Conservation (phyloP, 2,329 filamentous ascomycete genomes). For the Immersiporthe knoxdaviesiana region DNA sequence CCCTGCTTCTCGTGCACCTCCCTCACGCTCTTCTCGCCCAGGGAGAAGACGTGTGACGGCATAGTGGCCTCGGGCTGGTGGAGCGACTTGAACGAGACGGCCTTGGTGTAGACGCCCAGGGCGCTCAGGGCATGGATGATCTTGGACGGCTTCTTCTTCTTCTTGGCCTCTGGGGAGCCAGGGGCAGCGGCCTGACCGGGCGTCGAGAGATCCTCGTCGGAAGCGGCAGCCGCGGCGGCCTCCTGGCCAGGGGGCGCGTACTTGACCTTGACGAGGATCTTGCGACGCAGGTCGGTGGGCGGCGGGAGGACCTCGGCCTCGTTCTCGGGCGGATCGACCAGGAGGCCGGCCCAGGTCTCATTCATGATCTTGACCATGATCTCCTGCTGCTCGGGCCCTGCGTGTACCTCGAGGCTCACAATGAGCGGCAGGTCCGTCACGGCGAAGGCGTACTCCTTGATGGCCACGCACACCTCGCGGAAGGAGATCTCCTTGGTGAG, state of each 20-base stretch:
- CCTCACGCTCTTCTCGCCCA: slow-evolving; percentile 67
- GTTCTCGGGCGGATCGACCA: slow-evolving; percentile 61
- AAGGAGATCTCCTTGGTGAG: slow-evolving; percentile 88
- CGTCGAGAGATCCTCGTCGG: slow-evolving; percentile 34
- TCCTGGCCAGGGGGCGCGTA: slow-evolving; percentile 54
- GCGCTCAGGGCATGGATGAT: slow-evolving; percentile 75
- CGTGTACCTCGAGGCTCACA: slow-evolving; percentile 92
- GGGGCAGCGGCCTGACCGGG: slow-evolving; percentile 44
- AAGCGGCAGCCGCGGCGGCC: slow-evolving; percentile 35
- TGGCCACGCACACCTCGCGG: slow-evolving; percentile 79
- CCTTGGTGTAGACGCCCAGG: slow-evolving; percentile 81
- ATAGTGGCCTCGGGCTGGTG: slow-evolving; percentile 70
- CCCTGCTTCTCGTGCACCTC: slow-evolving; percentile 57
- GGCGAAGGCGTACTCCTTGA: slow-evolving; percentile 77
- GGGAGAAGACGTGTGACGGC: slow-evolving; percentile 70
- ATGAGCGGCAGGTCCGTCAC: slow-evolving; percentile 82
- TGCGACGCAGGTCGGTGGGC: slow-evolving; percentile 70
- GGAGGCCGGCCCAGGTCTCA: slow-evolving; percentile 74
- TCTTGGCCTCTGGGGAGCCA: slow-evolving; percentile 48
- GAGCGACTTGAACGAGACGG: slow-evolving; percentile 80
- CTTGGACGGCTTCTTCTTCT: slow-evolving; percentile 57
- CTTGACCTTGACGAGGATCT: slow-evolving; percentile 86
- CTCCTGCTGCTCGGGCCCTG: slow-evolving; percentile 76
- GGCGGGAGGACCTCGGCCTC: slow-evolving; percentile 62
- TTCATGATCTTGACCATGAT: slow-evolving; percentile 93